Percentiles rank a stretch among this genome's conserved stretches.
Conservation (phyloP, 2,329 filamentous ascomycete species). For the Penicillium sp. region DNA sequence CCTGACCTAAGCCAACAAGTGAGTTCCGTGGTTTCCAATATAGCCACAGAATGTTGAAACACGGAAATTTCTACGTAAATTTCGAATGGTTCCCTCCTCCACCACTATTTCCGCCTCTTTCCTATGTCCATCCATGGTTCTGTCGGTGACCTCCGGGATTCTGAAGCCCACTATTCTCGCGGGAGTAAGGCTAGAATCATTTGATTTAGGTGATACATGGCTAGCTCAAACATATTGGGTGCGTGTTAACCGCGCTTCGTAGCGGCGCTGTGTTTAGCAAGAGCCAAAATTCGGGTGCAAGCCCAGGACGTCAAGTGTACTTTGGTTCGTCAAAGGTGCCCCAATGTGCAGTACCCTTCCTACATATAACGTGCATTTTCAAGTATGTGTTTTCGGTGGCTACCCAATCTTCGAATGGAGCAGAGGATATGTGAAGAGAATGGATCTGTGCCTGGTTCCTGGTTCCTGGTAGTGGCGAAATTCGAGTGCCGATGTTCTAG, state of each 20-base stretch:
- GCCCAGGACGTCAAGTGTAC: neutral
- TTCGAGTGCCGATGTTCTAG: neutral
- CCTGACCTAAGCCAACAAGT: neutral
- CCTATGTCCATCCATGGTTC: conserved; percentile 1
- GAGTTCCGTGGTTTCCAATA: neutral
- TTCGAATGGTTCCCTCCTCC: neutral
- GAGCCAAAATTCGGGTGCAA: neutral
- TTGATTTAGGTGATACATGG: neutral
- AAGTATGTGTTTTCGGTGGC: neutral
- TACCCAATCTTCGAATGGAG: neutral
- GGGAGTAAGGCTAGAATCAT: neutral
- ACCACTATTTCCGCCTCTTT: neutral
- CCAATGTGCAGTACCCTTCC: neutral
- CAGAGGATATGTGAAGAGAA: neutral
- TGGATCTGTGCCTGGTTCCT: neutral
- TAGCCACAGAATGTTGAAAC: neutral
- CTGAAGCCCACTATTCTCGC: neutral
- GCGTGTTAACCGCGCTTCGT: neutral
- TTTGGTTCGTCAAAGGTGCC: neutral
- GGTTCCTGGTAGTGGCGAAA: neutral
- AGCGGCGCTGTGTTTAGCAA: neutral
- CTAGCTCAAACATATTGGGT: neutral
- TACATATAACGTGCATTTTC: neutral
- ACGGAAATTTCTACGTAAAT: neutral
- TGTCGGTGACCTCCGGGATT: neutral